phyloP scores from a whole-genome alignment of 208 protist species.

The Acanthamoeba rhysodes region DNA sequence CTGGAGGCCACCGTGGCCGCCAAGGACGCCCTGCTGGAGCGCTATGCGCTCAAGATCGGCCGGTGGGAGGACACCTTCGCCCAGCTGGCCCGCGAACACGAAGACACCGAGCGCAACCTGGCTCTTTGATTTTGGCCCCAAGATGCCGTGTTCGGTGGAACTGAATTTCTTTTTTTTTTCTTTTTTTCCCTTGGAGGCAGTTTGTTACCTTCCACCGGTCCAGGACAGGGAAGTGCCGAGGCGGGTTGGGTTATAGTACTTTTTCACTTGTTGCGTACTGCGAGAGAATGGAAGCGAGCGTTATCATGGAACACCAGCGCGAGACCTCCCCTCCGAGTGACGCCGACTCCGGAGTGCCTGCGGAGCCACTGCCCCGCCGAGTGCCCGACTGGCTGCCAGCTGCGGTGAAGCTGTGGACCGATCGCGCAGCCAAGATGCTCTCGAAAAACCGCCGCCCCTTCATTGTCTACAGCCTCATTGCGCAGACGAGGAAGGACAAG shows the following conservation, averaged over 20 bases:
- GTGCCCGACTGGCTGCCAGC: neutral
- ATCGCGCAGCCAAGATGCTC: neutral
- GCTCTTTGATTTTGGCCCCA: too few relatives aligned
- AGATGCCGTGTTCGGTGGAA: too few relatives aligned
- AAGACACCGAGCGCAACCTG: neutral
- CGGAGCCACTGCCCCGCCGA: too few relatives aligned
- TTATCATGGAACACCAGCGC: neutral
- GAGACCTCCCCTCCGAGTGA: too few relatives aligned
- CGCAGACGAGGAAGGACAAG: neutral
- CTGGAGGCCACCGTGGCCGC: neutral
- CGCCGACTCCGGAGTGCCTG: too few relatives aligned
- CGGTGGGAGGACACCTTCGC: neutral
- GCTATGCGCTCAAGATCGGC: neutral
- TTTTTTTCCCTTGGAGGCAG: neutral
- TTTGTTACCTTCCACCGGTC: neutral
- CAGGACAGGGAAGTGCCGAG: neutral
- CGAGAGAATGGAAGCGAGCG: neutral
- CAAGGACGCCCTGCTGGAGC: conserved; percentile 9
- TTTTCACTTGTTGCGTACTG: neutral
- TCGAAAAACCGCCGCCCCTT: neutral
- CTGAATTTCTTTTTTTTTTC: neutral
- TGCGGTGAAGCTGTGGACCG: neutral
- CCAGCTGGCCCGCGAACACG: neutral
- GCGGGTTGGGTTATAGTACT: neutral
- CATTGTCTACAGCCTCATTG: neutral